phyloP scores from a whole-genome alignment of 129 eudicot genomes.

The Flaveria bidentis region DNA sequence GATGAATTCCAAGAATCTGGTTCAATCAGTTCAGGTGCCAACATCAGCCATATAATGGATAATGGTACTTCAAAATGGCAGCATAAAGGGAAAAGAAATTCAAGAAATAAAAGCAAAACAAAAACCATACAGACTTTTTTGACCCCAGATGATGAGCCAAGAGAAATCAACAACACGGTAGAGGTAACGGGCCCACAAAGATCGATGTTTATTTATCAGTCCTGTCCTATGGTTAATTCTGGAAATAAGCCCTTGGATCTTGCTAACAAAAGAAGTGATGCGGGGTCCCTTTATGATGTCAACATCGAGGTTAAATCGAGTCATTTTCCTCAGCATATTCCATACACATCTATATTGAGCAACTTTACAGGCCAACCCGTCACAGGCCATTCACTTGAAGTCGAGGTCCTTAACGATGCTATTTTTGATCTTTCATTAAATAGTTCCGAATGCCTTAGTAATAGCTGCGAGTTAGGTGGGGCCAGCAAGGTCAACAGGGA shows the following conservation, averaged over 20 bases:
- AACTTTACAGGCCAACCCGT: slow-evolving; percentile 54
- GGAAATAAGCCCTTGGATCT: slow-evolving; percentile 47
- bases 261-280: slow-evolving; percentile 33
- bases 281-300: slow-evolving; percentile 56
- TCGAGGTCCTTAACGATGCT: slow-evolving; percentile 59
- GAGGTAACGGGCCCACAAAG: slow-evolving; percentile 7
- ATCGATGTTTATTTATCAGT: slow-evolving; percentile 2
- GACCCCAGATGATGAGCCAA: slow-evolving; percentile 17
- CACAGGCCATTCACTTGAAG: slow-evolving; percentile 62
- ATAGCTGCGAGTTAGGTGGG: slow-evolving; percentile 48
- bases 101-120: slow-evolving; percentile 38
- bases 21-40: slow-evolving; percentile 53
- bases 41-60: slow-evolving; percentile 33
- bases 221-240: slow-evolving; percentile 53
- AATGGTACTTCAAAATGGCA: slow-evolving; percentile 71
- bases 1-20: slow-evolving; percentile 60
- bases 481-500: slow-evolving; percentile 22
- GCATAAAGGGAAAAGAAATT: slow-evolving; percentile 72
- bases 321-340: slow-evolving; percentile 50
- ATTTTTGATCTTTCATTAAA: slow-evolving; percentile 43
- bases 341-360: slow-evolving; percentile 75
- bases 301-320: slow-evolving; percentile 51
- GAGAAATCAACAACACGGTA: slow-evolving; percentile 3
- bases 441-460: slow-evolving; percentile 49
- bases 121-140: slow-evolving; percentile 36